Conservation (phyloP, 768 basidiomycete genomes). For the Suillus fuscotomentosus region DNA sequence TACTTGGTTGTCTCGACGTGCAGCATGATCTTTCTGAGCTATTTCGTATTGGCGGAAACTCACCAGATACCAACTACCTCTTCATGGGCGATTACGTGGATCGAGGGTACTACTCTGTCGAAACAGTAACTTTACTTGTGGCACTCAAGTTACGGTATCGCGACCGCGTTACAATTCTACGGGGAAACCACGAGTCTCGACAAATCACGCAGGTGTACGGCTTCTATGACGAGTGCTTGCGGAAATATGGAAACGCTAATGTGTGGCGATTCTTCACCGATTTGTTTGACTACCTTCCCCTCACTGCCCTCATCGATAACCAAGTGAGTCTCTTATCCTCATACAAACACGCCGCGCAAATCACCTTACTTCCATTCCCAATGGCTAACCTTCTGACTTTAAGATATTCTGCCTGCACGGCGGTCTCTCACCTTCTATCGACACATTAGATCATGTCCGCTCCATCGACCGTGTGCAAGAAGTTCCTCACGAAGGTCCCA, state of each 20-base stretch:
- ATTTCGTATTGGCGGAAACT: conserved; percentile 97
- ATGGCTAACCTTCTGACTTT: conserved; percentile 2
- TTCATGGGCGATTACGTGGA: conserved; percentile 99
- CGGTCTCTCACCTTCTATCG: conserved; percentile 97
- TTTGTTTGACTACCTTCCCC: conserved; percentile 95
- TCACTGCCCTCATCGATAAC: conserved; percentile 97
- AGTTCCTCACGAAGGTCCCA: conserved; percentile 98
- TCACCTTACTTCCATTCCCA: neutral
- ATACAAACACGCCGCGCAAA: neutral
- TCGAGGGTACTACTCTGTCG: conserved; percentile 98
- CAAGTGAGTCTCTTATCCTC: conserved; percentile 66
- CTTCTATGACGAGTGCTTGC: conserved; percentile 98
- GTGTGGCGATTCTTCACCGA: conserved; percentile 99
- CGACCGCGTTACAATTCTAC: conserved; percentile 95
- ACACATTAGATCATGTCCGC: conserved; percentile 98
- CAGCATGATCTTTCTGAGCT: conserved; percentile 99
- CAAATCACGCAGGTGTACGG: conserved; percentile 99
- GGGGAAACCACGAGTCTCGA: conserved; percentile 98
- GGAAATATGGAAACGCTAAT: conserved; percentile 99
- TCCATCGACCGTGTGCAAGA: conserved; percentile 99
- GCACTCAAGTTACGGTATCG: conserved; percentile 97
- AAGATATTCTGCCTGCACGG: conserved; percentile 99
- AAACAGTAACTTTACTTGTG: conserved; percentile 96
- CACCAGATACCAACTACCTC: conserved; percentile 98
- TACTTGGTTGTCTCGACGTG: conserved; percentile 13